Conservation (phyloP, 2,329 filamentous ascomycete species). For the Sporothrix globosa region DNA sequence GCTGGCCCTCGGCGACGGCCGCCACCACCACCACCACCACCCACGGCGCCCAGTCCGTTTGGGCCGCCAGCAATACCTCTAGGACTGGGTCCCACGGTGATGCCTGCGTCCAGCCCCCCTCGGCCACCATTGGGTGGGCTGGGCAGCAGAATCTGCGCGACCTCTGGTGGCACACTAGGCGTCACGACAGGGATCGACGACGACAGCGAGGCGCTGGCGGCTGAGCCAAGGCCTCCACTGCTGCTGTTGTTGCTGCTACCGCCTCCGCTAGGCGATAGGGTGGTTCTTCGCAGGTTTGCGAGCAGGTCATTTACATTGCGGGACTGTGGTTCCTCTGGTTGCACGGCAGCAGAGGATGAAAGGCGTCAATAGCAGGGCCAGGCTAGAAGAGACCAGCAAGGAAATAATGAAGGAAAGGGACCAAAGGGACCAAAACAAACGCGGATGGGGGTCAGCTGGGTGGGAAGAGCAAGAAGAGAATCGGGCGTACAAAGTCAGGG, state of each 20-base stretch:
- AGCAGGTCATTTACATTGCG: conserved; percentile 64
- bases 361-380: background rate
- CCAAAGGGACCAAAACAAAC: background rate
- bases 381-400: background rate
- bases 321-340: conserved; percentile 35
- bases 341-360: conserved; percentile 6
- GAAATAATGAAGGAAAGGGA: background rate
- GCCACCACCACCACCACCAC: background rate
- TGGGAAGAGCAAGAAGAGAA: background rate
- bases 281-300: conserved; percentile 57
- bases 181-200: conserved; percentile 33
- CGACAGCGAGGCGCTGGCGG: background rate
- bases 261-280: conserved; percentile 39
- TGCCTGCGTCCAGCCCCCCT: background rate
- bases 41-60: background rate
- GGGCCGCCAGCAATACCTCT: conserved; percentile 1
- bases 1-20: conserved; percentile 53
- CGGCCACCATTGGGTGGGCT: background rate
- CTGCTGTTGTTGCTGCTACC: conserved; percentile 9
- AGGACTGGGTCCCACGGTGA: background rate
- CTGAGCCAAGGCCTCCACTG: background rate
- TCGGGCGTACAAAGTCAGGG: conserved; percentile 10
- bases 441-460: background rate
- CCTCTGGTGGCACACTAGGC: conserved; percentile 62
- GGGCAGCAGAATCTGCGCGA: conserved; percentile 58